phyloP scores from a whole-genome alignment of 139 green algal genomes.

The Chlamydomonas urium region DNA sequence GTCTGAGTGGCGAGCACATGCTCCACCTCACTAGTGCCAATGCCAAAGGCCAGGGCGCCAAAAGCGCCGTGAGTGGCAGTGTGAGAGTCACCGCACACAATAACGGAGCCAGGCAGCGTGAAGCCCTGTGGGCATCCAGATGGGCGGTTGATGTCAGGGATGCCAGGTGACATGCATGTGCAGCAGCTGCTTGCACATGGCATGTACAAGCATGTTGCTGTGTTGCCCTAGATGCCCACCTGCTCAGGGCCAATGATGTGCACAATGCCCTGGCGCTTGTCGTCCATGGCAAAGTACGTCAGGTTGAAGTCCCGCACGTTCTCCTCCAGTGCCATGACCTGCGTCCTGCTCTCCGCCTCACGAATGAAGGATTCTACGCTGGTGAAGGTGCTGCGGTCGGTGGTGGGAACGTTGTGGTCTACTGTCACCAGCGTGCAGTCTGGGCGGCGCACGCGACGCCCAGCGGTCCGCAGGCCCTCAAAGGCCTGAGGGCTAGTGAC shows the following conservation, averaged over 20 bases:
- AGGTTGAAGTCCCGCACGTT: conserved; percentile 12
- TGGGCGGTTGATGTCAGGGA: neutral
- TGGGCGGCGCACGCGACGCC: neutral
- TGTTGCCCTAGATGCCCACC: neutral
- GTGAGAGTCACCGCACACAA: conserved; percentile 19
- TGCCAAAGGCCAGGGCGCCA: conserved; percentile 15
- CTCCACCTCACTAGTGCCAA: conserved; percentile 19
- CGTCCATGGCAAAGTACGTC: conserved; percentile 13
- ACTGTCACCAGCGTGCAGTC: conserved; percentile 16
- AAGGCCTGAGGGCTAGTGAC: conserved; percentile 9
- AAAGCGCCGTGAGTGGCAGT: conserved; percentile 17
- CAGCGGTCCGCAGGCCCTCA: conserved; percentile 8
- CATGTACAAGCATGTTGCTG: neutral
- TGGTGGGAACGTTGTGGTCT: conserved; percentile 16
- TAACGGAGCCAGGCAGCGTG: conserved; percentile 15
- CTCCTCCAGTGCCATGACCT: conserved; percentile 13
- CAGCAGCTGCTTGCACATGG: neutral
- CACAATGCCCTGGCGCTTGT: conserved; percentile 21
- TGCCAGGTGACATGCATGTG: no score
- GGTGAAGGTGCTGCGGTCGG: conserved; percentile 3
- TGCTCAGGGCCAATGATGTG: conserved; percentile 18
- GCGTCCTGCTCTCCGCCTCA: conserved; percentile 8
- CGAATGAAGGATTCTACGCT: conserved; percentile 6
- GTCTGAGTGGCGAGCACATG: conserved; percentile 19
- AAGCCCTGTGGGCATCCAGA: conserved; percentile 14